Conservation (phyloP, 2,329 filamentous ascomycete genomes). For the Neonectria neomacrospora region DNA sequence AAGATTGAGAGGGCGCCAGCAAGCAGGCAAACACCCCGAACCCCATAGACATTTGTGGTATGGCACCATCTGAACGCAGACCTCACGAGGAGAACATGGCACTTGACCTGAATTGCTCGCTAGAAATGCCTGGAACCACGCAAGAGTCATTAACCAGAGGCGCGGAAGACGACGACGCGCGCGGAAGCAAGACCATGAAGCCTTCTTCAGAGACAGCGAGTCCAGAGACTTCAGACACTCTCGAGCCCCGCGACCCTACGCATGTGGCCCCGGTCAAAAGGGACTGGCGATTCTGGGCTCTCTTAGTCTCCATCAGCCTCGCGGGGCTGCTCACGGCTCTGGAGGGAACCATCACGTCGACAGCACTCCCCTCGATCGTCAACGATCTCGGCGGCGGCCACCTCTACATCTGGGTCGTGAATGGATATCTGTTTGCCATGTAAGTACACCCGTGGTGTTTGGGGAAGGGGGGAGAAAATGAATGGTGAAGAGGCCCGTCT, state of each 20-base stretch:
- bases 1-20: conserved; percentile 4
- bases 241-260: neutral
- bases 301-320: conserved; percentile 37
- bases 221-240: neutral
- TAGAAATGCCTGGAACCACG: conserved; percentile 6
- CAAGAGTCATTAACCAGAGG: conserved; percentile 2
- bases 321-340: conserved; percentile 41
- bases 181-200: neutral
- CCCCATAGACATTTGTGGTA: conserved; percentile 4
- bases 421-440: conserved; percentile 38
- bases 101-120: neutral
- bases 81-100: neutral
- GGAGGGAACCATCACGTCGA: conserved; percentile 47
- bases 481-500: neutral
- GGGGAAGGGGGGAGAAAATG: too few species aligned
- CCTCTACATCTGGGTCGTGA: conserved; percentile 43
- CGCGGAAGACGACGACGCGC: conserved; percentile 4
- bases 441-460: conserved; percentile 5
- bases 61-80: conserved; percentile 3
- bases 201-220: neutral
- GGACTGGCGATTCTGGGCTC: conserved; percentile 34
- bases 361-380: conserved; percentile 45
- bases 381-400: conserved; percentile 31
- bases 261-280: conserved; percentile 6
- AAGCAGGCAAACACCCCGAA: conserved; percentile 3